Evolutionary conservation across 352 stramenopile species (phyloP).

Genomic region (Phytopythium montanum): DNA sequence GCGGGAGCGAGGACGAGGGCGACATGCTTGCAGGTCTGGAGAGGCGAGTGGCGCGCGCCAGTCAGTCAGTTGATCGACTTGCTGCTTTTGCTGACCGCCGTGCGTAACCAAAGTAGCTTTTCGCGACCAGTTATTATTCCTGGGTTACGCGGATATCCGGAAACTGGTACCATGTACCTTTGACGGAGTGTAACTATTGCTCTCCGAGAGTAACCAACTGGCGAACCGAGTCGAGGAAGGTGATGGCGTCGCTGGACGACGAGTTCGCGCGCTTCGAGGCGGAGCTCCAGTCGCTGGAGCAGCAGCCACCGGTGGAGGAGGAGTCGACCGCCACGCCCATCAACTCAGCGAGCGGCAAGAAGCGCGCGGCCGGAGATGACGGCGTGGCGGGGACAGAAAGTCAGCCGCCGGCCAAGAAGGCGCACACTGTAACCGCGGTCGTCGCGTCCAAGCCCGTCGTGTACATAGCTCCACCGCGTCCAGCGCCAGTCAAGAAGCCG

Average conservation of each 20-base stretch:
- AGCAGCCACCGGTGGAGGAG: conserved; percentile 15
- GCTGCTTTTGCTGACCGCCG: background rate
- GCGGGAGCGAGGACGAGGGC: background rate
- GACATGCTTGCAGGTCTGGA: background rate
- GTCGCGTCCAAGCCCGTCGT: conserved; percentile 49
- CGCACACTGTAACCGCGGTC: conserved; percentile 21
- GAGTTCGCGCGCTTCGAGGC: conserved; percentile 83
- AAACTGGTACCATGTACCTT: no score
- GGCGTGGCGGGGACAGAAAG: background rate
- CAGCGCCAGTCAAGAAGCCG: conserved; percentile 24
- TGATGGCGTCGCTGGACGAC: conserved; percentile 69
- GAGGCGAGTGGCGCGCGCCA: background rate
- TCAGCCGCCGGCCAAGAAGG: conserved; percentile 25
- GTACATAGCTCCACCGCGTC: conserved; percentile 68
- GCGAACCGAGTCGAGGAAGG: background rate
- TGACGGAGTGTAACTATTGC: background rate
- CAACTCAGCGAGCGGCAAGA: conserved; percentile 11
- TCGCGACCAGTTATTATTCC: conserved; percentile 2
- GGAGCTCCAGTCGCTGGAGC: conserved; percentile 75
- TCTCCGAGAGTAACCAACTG: background rate
- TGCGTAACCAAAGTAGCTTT: conserved; percentile 1
- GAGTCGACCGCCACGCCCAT: background rate
- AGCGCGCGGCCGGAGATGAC: conserved; percentile 27
- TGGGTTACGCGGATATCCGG: no score
- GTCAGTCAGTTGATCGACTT: background rate